phyloP scores from a whole-genome alignment of 2,329 filamentous ascomycete species.

The Xylariomycetidae sp. region DNA sequence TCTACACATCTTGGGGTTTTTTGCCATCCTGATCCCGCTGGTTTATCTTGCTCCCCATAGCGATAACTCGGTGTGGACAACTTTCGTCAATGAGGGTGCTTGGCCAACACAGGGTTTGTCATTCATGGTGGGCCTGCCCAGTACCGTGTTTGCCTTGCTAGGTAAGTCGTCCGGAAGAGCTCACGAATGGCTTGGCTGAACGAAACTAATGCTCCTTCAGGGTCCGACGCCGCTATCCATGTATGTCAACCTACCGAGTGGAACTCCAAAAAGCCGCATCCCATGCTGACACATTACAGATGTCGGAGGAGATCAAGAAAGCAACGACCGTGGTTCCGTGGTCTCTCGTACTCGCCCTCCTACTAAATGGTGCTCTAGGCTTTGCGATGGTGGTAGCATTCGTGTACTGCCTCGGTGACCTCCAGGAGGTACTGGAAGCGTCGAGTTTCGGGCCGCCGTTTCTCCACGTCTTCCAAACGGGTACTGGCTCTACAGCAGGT shows the following conservation, averaged over 20 bases:
- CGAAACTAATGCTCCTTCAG: not conserved
- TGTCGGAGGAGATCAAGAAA: conserved; percentile 6
- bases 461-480: conserved; percentile 3
- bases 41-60: conserved; percentile 7
- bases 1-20: conserved; percentile 5
- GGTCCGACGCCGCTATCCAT: conserved; percentile 1
- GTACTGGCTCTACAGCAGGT: conserved; percentile 1
- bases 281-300: no score
- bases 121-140: conserved; percentile 8
- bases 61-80: conserved; percentile 8
- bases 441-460: conserved; percentile 3
- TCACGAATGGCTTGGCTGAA: no score
- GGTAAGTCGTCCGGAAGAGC: not conserved
- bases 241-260: conserved; percentile 1
- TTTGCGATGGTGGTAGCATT: conserved; percentile 6
- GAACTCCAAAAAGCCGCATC: no score
- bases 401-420: conserved; percentile 6
- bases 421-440: conserved; percentile 3
- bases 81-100: conserved; percentile 6
- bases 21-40: conserved; percentile 2
- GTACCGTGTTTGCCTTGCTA: conserved; percentile 4
- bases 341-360: conserved; percentile 3
- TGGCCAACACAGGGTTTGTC: conserved; percentile 8
- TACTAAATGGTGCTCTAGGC: conserved; percentile 3
- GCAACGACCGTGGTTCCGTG: conserved; percentile 3